Conservation (phyloP, 768 basidiomycete species). For the Tephrocybe rancida region DNA sequence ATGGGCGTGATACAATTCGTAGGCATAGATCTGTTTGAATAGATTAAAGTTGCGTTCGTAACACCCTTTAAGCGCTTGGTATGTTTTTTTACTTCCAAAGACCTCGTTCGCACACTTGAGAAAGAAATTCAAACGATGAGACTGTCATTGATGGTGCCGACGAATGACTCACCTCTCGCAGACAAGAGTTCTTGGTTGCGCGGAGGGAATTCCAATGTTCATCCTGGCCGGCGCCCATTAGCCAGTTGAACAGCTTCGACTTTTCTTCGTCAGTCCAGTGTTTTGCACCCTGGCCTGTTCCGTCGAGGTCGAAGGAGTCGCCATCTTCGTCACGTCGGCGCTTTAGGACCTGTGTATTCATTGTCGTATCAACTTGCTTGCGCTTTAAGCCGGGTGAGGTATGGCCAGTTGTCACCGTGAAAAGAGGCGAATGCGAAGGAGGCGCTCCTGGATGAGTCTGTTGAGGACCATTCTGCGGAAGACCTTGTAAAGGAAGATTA, state of each 20-base stretch:
- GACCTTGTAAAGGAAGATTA: conserved; percentile 37
- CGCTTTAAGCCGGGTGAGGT: conserved; percentile 48
- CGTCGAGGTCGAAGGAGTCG: conserved; percentile 47
- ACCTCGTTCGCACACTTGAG: conserved; percentile 78
- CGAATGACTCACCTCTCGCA: conserved; percentile 59
- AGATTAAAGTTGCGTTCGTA: conserved; percentile 85
- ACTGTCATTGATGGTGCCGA: neutral
- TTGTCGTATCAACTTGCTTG: conserved; percentile 47
- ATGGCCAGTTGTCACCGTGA: conserved; percentile 32
- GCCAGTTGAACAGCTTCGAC: conserved; percentile 75
- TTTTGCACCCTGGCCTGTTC: conserved; percentile 64
- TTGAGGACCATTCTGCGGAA: conserved; percentile 32
- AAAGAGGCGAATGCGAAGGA: conserved; percentile 40
- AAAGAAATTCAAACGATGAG: conserved; percentile 9
- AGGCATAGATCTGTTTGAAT: conserved; percentile 81
- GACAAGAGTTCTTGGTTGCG: conserved; percentile 81
- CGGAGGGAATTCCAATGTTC: conserved; percentile 80
- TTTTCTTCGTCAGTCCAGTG: conserved; percentile 90
- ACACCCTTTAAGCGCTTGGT: conserved; percentile 83
- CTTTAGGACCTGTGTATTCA: conserved; percentile 41
- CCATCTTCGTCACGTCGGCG: conserved; percentile 48
- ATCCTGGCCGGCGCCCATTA: conserved; percentile 71
- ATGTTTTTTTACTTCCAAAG: conserved; percentile 77
- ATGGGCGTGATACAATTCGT: conserved; percentile 56
- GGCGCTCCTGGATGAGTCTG: conserved; percentile 35